These are phyloP conservation scores for Exophiala xenobiotica DNA, from an alignment of 2,329 filamentous ascomycete genomes.

Conservation along the genomic window DNA sequence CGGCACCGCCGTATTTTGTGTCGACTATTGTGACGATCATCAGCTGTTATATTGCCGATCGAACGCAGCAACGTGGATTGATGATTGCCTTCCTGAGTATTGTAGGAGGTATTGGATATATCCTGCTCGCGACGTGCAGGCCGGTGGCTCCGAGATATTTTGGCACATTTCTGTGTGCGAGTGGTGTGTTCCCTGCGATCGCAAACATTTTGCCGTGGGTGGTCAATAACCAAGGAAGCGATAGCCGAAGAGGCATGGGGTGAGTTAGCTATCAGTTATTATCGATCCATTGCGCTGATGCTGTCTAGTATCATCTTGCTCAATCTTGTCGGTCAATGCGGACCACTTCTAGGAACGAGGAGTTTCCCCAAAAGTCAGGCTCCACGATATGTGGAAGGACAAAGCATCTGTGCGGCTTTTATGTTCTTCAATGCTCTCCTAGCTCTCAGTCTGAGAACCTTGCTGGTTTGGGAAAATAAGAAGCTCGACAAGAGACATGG, in stretches of 20 bases:
- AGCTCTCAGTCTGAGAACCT: constrained; percentile 20
- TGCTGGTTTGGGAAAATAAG: constrained; percentile 31
- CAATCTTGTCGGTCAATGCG: constrained; percentile 77
- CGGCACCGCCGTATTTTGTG: constrained; percentile 68
- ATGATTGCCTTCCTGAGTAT: constrained; percentile 58
- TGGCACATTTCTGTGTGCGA: constrained; percentile 56
- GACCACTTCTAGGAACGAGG: constrained; percentile 66
- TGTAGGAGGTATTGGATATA: constrained; percentile 62
- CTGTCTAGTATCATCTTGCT: constrained; percentile 66
- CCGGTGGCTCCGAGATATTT: constrained; percentile 53
- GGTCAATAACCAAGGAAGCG: constrained; percentile 40
- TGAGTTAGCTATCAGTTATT: background rate
- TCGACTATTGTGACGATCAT: constrained; percentile 63
- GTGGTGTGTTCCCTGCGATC: constrained; percentile 66
- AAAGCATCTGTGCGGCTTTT: constrained; percentile 61
- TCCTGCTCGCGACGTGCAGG: constrained; percentile 60
- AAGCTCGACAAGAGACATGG: constrained; percentile 25
- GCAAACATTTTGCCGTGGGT: constrained; percentile 71
- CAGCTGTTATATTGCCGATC: constrained; percentile 66
- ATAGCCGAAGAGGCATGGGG: constrained; percentile 26
- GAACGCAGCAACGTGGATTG: constrained; percentile 61
- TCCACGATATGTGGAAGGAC: constrained; percentile 63
- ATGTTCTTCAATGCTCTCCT: constrained; percentile 47
- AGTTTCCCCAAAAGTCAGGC: constrained; percentile 60
- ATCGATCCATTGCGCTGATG: no score